Evolutionary conservation across 2,329 filamentous ascomycete species (phyloP), one percentile per base, ranked within the genome.

Genomic region (Colletotrichum tropicicola): DNA sequence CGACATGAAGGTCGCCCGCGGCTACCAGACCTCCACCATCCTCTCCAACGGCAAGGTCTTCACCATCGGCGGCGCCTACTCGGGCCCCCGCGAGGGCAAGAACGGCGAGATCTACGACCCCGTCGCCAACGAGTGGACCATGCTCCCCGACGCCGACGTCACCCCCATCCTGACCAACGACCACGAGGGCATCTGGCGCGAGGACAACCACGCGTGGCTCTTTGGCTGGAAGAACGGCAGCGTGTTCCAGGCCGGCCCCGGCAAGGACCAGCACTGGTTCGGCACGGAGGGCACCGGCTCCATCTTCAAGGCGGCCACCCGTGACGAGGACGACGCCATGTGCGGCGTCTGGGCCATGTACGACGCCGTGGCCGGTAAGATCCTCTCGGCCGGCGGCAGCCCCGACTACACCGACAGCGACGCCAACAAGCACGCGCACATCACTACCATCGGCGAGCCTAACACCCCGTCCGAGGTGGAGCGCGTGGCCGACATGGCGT

Each of bases 181-280:
- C 23, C 79, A 79, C 60, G 80, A 84, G 66, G 84, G 84, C 72
- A 80, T 85, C 65, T 86, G 83, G 73, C 83, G 75, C 6, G 67
- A 74, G 32, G 75, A 78, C 21, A 77, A 76, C 68, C 74, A 75
- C 54, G 73, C 62, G 8, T 74, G 75, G 71, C 65, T 76, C 2
- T 73, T 76, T n/a, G 74, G 71, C 6, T 76, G 74, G 74, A 87
- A 86, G 72, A 79, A 85, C 65, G 74, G 75, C 6, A 79, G 73
- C 15, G 79, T 86, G 5, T 86, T 88, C 71, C 85, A 88, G 68
- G 86, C 84, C 3, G 86, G 86, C 0, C 86, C 85, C 1, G 82
- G 80, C 58, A 81, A 75, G 49, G 74, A 76, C 1, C 87, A 87
- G 82, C 82, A 89, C 70, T 89, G 87, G 87, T 89, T 83, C 68